Evolutionary conservation across 192 early-diverging fungal genomes (phyloP).

Genomic region (Funneliformis mosseae): DNA sequence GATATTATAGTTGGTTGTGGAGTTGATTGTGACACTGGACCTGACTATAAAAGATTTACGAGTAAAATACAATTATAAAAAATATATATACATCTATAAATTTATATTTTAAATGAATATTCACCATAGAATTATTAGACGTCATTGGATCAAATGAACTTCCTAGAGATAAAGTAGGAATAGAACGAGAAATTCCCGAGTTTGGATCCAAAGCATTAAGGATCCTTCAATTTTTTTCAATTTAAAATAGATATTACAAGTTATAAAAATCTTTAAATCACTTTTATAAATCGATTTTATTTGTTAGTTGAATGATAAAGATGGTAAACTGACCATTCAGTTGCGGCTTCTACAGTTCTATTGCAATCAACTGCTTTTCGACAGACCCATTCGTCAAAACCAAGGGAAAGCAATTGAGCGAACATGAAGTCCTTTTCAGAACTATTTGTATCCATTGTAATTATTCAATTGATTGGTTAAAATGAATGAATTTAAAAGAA

Average conservation of each 20-base stretch:
- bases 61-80: not conserved
- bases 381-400: conserved; percentile 12
- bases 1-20: not conserved
- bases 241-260: not conserved
- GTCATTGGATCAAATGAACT: not conserved
- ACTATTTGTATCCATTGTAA: not conserved
- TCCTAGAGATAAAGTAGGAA: not conserved
- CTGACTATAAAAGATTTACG: not conserved
- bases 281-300: too few relatives aligned
- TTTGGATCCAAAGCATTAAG: not conserved
- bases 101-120: not conserved
- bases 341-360: not conserved
- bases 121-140: not conserved
- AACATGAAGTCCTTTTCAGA: not conserved
- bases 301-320: too few relatives aligned
- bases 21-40: not conserved
- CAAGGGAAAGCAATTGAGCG: conserved; percentile 2
- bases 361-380: not conserved
- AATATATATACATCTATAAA: not conserved
- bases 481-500: too few relatives aligned
- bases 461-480: not conserved
- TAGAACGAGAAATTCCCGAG: not conserved
- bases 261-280: too few relatives aligned
- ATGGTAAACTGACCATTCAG: not conserved
- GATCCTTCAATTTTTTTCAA: not conserved